phyloP scores from a whole-genome alignment of 1,284 basidiomycete genomes.

The Cystobasidium sp. region DNA sequence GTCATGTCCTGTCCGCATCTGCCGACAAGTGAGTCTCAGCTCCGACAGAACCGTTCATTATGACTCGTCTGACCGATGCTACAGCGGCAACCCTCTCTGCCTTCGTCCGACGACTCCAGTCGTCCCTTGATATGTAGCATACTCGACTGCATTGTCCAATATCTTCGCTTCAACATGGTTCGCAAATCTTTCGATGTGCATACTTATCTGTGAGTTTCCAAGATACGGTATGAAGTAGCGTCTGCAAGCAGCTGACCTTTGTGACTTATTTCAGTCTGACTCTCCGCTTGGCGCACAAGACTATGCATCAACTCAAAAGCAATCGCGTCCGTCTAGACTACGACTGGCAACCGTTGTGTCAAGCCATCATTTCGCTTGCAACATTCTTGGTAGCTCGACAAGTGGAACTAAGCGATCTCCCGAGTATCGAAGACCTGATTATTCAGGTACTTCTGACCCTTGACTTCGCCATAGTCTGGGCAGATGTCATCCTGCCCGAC shows the following conservation, averaged over 20 bases:
- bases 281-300: slow-evolving; percentile 28
- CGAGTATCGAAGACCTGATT: slow-evolving; percentile 35
- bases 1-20: slow-evolving; percentile 47
- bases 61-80: background rate
- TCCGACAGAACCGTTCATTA: background rate
- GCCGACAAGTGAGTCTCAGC: slow-evolving; percentile 50
- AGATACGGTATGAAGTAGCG: background rate
- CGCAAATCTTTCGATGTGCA: slow-evolving; percentile 26
- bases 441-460: slow-evolving; percentile 52
- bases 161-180: slow-evolving; percentile 36
- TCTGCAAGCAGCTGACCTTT: background rate
- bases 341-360: slow-evolving; percentile 33
- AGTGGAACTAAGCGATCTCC: slow-evolving; percentile 41
- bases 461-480: slow-evolving; percentile 53
- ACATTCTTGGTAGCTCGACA: slow-evolving; percentile 33
- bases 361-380: slow-evolving; percentile 23
- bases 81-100: slow-evolving; percentile 48
- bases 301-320: slow-evolving; percentile 42
- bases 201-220: slow-evolving; percentile 31
- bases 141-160: slow-evolving; percentile 47
- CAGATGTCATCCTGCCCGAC: slow-evolving; percentile 50
- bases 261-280: slow-evolving; percentile 1
- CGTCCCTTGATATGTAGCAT: slow-evolving; percentile 47
- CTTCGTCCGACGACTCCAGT: slow-evolving; percentile 15
- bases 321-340: slow-evolving; percentile 29